Base-by-base conservation (phyloP, 129 eudicot species). In the Smallanthus sonchifolius region DNA sequence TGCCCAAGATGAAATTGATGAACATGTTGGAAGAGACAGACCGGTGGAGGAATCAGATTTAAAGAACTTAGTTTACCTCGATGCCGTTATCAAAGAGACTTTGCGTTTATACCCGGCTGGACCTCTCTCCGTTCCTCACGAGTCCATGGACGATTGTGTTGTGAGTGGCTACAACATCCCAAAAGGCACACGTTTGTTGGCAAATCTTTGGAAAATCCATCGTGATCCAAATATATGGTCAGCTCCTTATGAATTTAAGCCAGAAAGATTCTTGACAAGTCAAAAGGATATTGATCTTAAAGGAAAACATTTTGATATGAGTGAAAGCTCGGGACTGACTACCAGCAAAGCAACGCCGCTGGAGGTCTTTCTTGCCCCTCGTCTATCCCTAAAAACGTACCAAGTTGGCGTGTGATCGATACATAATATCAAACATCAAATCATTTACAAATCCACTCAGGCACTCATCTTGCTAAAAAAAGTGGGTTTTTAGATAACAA, bases 11-110 rank as follows among this genome's bases (percentile, higher is more conserved):
- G 66, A 60, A 60, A 32, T 60, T 60, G 84, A 85, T 55, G 32
- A n/a, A 39, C 60, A 77, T 44, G 86, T 85, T 7, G 76, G 86
- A 57, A 82, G 66, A 60, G 42, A 60, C 19, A 60, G 66, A 4
- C 40, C 10, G 20, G 66, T 60, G 40, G 66, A 13, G 40, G 66
- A 32, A 42, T 60, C 66, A 2, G 66, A 60, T 34, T 30, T 60
- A 60, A 60, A 60, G 39, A 60, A 60, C 66, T 60, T 60, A 15
- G 66, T 13, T 5, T 60, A 60, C 66, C 40, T 60, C 6, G 17
- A 34, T 1, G 66, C 66, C 10, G 32, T 60, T 60, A 34, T 60
- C 19, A 60, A 60, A 34, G 66, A 60, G 34, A 60, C 66, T 11
- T 32, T 60, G 19, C 66, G 42, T 34, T 60, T 60, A 60, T 60